These are phyloP conservation scores for Coemansia sp. DNA, from an alignment of 192 early-diverging fungal genomes.

Conservation along the genomic window DNA sequence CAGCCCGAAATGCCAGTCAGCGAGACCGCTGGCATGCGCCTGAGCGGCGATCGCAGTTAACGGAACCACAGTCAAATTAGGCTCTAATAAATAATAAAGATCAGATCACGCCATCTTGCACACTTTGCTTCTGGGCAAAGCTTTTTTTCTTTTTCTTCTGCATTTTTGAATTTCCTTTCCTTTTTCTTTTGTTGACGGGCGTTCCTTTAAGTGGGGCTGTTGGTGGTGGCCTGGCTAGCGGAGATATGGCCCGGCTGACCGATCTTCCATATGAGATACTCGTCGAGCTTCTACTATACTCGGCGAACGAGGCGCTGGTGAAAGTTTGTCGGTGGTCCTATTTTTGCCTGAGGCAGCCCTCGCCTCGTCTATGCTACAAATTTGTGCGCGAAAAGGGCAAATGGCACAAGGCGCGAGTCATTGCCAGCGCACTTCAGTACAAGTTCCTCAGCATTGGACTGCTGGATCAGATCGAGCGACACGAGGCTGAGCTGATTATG, in stretches of 20 bases:
- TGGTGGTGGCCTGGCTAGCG: not conserved
- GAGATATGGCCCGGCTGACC: constrained; percentile 34
- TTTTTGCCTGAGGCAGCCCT: constrained; percentile 17
- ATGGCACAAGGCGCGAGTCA: constrained; percentile 27
- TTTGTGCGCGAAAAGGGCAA: constrained; percentile 30
- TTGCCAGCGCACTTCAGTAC: constrained; percentile 19
- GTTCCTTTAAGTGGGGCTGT: not conserved
- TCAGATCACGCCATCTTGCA: too few relatives aligned
- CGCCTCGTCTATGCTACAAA: constrained; percentile 35
- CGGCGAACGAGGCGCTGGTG: constrained; percentile 27
- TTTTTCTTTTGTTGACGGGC: not conserved
- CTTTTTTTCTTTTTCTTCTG: not conserved
- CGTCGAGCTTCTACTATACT: constrained; percentile 16
- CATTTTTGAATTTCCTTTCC: not conserved
- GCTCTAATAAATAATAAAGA: too few relatives aligned
- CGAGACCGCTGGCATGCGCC: constrained; percentile 29
- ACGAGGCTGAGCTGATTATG: constrained; percentile 18
- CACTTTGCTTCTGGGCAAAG: too few relatives aligned
- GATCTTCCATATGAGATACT: constrained; percentile 46
- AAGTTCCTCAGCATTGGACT: constrained; percentile 32
- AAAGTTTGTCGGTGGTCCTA: constrained; percentile 31
- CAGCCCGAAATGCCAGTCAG: not conserved
- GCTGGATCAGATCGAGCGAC: constrained; percentile 31
- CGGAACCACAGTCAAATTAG: too few relatives aligned
- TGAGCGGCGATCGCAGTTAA: too few relatives aligned